Evolutionary conservation across 2,329 filamentous ascomycete species (phyloP).

Genomic region (Tolypocladium cylindrosporum): DNA sequence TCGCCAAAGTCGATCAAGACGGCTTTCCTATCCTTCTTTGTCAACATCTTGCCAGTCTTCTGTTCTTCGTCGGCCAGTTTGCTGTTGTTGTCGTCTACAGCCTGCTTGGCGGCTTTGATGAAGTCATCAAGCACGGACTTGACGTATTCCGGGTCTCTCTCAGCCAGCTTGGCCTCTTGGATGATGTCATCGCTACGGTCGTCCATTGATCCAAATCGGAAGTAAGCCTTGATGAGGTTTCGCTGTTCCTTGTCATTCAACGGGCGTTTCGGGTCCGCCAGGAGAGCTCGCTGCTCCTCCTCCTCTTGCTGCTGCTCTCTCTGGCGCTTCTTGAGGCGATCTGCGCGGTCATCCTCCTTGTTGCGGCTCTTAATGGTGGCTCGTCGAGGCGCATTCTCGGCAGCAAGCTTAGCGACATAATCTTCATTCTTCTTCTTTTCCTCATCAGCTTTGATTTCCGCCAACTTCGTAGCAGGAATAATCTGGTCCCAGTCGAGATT

Average conservation of each 20-base stretch:
- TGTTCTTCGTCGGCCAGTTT: slow-evolving; percentile 74
- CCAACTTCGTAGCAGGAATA: slow-evolving; percentile 87
- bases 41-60: slow-evolving; percentile 68
- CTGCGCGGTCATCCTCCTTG: slow-evolving; percentile 51
- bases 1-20: slow-evolving; percentile 91
- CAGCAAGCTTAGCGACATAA: slow-evolving; percentile 71
- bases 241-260: slow-evolving; percentile 88
- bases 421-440: slow-evolving; percentile 74
- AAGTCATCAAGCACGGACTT: slow-evolving; percentile 68
- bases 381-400: slow-evolving; percentile 75
- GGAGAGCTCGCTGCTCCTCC: slow-evolving; percentile 63
- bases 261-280: slow-evolving; percentile 77
- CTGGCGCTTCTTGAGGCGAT: slow-evolving; percentile 57
- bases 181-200: slow-evolving; percentile 83
- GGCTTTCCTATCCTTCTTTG: slow-evolving; percentile 96
- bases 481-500: slow-evolving; percentile 94
- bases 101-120: slow-evolving; percentile 44
- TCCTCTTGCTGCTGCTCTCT: slow-evolving; percentile 56
- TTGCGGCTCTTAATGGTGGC: slow-evolving; percentile 51
- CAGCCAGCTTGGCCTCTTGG: slow-evolving; percentile 72
- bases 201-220: slow-evolving; percentile 83
- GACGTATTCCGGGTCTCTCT: slow-evolving; percentile 74
- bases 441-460: slow-evolving; percentile 81
- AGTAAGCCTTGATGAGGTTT: slow-evolving; percentile 81
- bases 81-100: slow-evolving; percentile 57